Evolutionary conservation across 441 rosid genomes (phyloP).

Genomic region (Euphorbia schlechtendalii): DNA sequence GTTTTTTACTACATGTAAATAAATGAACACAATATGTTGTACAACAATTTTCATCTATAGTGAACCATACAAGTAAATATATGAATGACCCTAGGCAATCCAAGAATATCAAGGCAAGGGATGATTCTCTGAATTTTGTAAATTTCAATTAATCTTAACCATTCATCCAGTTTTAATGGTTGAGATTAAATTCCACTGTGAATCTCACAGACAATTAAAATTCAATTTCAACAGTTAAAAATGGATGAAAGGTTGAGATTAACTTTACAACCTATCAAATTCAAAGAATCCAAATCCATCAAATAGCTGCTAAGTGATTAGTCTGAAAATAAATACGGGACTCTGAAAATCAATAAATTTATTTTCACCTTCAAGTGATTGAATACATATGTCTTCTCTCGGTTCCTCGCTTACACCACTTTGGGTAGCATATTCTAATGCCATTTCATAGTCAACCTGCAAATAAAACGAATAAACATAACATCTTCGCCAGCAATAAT

Average conservation of each 20-base stretch:
- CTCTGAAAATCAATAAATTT: conserved; percentile 47
- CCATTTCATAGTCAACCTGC: conserved; percentile 99
- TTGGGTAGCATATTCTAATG: conserved; percentile 91
- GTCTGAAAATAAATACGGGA: conserved; percentile 59
- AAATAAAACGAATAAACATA: conserved; percentile 13
- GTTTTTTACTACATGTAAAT: conserved; percentile 4
- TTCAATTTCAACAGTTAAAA: no score
- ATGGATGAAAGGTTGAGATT: no score
- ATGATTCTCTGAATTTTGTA: no score
- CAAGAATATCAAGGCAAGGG: no score
- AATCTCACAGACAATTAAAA: no score
- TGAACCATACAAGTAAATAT: conserved; percentile 2
- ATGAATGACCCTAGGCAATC: not conserved
- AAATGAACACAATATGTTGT: conserved; percentile 10
- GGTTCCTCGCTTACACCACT: conserved; percentile 96
- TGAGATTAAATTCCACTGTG: no score
- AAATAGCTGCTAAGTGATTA: conserved; percentile 33
- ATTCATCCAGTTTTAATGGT: no score
- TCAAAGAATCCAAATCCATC: no score
- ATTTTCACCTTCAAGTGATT: conserved; percentile 38
- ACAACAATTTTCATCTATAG: conserved; percentile 3
- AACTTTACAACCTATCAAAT: no score
- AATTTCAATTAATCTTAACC: no score
- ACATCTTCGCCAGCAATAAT: no score
- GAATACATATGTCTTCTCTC: conserved; percentile 56